Evolutionary conservation across 257 asterid species (phyloP).

Genomic region (Primulina eburnea): DNA sequence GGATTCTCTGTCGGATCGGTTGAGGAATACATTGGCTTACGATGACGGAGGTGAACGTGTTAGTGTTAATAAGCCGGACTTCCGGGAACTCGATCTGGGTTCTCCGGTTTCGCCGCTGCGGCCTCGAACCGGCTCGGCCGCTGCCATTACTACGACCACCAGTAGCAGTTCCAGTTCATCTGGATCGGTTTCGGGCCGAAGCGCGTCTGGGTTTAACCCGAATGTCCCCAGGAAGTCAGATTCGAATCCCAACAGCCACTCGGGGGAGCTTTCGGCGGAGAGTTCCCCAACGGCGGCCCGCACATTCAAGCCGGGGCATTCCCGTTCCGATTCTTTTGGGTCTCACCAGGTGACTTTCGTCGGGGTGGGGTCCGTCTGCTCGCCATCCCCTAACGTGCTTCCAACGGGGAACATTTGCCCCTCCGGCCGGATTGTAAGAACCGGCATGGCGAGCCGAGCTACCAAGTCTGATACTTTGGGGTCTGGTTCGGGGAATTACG

Average conservation of each 20-base stretch:
- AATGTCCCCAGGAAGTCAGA: slow-evolving; percentile 36
- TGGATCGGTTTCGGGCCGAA: slow-evolving; percentile 61
- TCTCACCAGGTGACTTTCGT: slow-evolving; percentile 33
- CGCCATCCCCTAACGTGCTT: slow-evolving; percentile 42
- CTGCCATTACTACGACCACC: slow-evolving; percentile 36
- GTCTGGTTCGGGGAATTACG: slow-evolving; percentile 56
- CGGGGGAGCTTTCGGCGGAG: slow-evolving; percentile 59
- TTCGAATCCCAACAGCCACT: slow-evolving; percentile 41
- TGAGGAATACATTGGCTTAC: slow-evolving; percentile 29
- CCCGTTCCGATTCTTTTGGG: slow-evolving; percentile 37
- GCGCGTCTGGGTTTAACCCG: slow-evolving; percentile 24
- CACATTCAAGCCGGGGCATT: slow-evolving; percentile 31
- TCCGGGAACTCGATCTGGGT: slow-evolving; percentile 57
- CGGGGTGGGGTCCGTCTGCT: slow-evolving; percentile 40
- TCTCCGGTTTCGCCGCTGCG: slow-evolving; percentile 57
- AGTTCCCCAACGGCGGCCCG: slow-evolving; percentile 42
- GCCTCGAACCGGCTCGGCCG: slow-evolving; percentile 37
- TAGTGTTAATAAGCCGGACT: slow-evolving; percentile 48
- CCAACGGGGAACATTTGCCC: slow-evolving; percentile 75
- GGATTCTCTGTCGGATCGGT: slow-evolving; percentile 44
- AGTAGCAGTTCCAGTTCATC: slow-evolving; percentile 68
- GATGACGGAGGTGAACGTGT: slow-evolving; percentile 26
- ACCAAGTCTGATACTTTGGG: slow-evolving; percentile 51
- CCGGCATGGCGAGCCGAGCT: slow-evolving; percentile 50
- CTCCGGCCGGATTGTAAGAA: slow-evolving; percentile 51